Conservation (phyloP, 2,329 filamentous ascomycete genomes). For the Penicillium sp. region DNA sequence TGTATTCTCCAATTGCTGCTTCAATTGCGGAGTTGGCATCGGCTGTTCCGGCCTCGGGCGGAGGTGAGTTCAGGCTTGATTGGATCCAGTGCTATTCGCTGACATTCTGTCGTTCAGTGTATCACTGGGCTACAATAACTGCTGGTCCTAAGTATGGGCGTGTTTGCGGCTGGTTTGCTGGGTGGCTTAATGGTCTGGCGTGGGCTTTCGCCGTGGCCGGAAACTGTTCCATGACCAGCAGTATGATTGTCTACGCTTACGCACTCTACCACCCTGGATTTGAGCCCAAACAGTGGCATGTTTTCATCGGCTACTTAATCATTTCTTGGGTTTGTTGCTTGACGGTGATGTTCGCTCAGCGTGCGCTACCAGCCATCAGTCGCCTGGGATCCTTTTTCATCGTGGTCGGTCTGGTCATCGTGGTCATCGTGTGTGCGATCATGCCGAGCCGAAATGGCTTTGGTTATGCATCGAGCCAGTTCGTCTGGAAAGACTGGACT, state of each 20-base stretch:
- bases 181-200: constrained; percentile 46
- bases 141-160: constrained; percentile 57
- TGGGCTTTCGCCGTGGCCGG: constrained; percentile 63
- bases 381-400: constrained; percentile 58
- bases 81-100: no score
- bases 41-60: constrained; percentile 60
- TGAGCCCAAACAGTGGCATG: constrained; percentile 54
- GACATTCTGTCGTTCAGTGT: no score
- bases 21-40: constrained; percentile 61
- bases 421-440: constrained; percentile 53
- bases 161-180: constrained; percentile 48
- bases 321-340: constrained; percentile 54
- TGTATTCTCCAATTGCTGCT: constrained; percentile 59
- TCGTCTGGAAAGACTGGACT: constrained; percentile 58
- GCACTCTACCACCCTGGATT: constrained; percentile 57
- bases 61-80: no score
- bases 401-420: constrained; percentile 51
- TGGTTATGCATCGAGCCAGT: constrained; percentile 49
- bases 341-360: constrained; percentile 58
- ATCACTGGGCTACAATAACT: constrained; percentile 61
- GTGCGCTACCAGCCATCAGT: constrained; percentile 51
- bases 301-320: constrained; percentile 58
- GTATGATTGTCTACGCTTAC: constrained; percentile 61
- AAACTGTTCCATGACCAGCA: constrained; percentile 58
- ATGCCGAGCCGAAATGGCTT: constrained; percentile 51